Base-by-base conservation (phyloP, 495 filamentous ascomycete genomes). In the Podospora appendiculata region DNA sequence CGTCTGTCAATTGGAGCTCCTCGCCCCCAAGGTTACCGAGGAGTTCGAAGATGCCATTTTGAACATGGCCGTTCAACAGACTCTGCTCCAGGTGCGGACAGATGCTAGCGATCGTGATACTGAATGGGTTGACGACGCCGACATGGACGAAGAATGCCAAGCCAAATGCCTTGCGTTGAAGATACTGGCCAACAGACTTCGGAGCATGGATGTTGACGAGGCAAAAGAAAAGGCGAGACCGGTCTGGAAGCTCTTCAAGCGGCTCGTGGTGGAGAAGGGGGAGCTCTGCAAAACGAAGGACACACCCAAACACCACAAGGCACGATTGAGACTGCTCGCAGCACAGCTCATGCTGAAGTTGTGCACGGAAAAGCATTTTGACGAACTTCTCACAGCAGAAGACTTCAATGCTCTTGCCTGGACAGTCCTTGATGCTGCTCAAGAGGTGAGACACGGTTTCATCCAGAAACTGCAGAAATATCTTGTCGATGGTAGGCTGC, bases 121-220 rank as follows among this genome's bases (percentile, higher is more conserved):
- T 65, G 69, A 79, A 18, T 83, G 95, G 94, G 82, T 85, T 63
- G 58, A 72, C 44, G 84, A 91, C 48, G 73, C 78, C 2, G 73
- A 79, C 12, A 62, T 87, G 34, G 89, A 96, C 42, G 84, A 90
- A 14, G 90, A 97, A 57, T 83, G 84, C 13, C 77, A 83, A 38
- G 87, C 89, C 16, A 96, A 97, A 65, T 78, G 82, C 47, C 89
- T 90, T 77, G 88, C 92, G n/a, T 74, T 97, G 35, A 90, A 85
- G 60, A 84, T 89, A 34, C 79, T 96, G 16, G 89, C 95, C 25
- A 99, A 96, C 63, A 81, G 87, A 41, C 75, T 96, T 2, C 82
- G 88, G 19, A 84, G 87, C 16, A 72, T 78, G 50, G 81, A 81
- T 16, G 61, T 71, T 10, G 79, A 80, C 14, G 78, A 79, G 46